Conservation (phyloP, 2,329 filamentous ascomycete genomes). For the Dichotomopilus funicola region DNA sequence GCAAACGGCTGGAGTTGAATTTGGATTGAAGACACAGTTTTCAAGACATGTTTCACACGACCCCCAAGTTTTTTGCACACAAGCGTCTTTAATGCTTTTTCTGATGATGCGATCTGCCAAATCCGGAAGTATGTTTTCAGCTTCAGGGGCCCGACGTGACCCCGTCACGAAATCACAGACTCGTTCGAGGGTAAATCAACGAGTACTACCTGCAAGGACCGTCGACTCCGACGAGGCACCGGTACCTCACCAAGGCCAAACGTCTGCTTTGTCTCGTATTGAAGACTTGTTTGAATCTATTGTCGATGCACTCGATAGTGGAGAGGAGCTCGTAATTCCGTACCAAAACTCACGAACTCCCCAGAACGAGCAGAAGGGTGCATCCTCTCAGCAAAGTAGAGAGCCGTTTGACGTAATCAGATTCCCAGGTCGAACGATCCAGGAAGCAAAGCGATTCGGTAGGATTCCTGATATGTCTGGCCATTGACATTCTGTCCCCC, state of each 20-base stretch:
- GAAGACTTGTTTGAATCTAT: constrained; percentile 20
- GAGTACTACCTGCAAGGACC: too few species aligned
- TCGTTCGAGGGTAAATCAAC: too few species aligned
- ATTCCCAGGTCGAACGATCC: constrained; percentile 43
- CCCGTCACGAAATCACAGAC: background rate
- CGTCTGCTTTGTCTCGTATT: constrained; percentile 11
- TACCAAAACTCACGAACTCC: constrained; percentile 12
- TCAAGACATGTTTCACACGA: too few species aligned
- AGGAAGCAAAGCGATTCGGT: constrained; percentile 50
- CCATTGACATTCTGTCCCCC: background rate
- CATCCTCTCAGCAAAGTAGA: background rate
- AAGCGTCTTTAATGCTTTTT: background rate
- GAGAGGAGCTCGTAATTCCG: constrained; percentile 17
- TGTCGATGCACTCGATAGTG: constrained; percentile 17
- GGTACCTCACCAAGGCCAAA: background rate
- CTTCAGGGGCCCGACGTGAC: background rate
- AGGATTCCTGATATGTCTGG: constrained; percentile 12
- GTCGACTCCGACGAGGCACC: background rate
- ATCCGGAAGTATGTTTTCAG: constrained; percentile 10
- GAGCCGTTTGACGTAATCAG: constrained; percentile 6
- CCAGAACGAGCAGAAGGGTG: background rate
- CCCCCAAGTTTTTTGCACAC: too few species aligned
- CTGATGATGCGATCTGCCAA: background rate
- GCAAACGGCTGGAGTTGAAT: too few species aligned
- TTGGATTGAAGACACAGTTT: too few species aligned